These are phyloP conservation scores for Lentinula raphanica DNA, from an alignment of 768 basidiomycete species.

Conservation along the genomic window DNA sequence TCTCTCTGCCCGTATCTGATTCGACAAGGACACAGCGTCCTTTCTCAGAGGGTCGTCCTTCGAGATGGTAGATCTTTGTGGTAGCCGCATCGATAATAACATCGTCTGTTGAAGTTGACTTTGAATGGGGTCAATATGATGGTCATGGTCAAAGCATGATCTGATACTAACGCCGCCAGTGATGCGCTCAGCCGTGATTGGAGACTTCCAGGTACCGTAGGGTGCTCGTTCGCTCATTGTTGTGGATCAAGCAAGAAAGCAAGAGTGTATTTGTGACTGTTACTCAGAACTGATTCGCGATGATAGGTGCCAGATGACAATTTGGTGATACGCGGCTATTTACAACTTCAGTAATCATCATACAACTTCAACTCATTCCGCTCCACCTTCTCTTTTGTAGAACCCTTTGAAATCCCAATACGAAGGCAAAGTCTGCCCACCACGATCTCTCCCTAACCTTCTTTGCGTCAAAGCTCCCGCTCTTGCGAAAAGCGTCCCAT, in stretches of 20 bases:
- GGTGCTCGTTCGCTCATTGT: slow-evolving; percentile 29
- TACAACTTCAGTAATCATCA: no score
- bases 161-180: slow-evolving; percentile 31
- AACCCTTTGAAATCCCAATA: neutral
- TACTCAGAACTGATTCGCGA: neutral
- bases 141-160: neutral
- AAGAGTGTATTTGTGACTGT: neutral
- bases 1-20: slow-evolving; percentile 41
- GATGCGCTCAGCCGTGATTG: slow-evolving; percentile 48
- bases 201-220: slow-evolving; percentile 60
- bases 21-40: slow-evolving; percentile 55
- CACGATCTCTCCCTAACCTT: slow-evolving; percentile 4
- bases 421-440: neutral
- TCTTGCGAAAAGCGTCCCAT: slow-evolving; percentile 62
- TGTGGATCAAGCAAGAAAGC: neutral
- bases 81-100: slow-evolving; percentile 49
- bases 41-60: slow-evolving; percentile 49
- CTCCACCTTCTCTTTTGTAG: neutral
- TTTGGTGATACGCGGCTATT: neutral
- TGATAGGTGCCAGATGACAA: no score
- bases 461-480: slow-evolving; percentile 42
- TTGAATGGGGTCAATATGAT: neutral
- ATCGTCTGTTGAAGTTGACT: slow-evolving; percentile 36
- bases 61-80: slow-evolving; percentile 46
- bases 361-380: neutral